Percentiles rank a stretch among this genome's conserved stretches.
These are phyloP conservation scores for Linnemannia zychae DNA, from an alignment of 192 early-diverging fungal species.

Conservation along the genomic window DNA sequence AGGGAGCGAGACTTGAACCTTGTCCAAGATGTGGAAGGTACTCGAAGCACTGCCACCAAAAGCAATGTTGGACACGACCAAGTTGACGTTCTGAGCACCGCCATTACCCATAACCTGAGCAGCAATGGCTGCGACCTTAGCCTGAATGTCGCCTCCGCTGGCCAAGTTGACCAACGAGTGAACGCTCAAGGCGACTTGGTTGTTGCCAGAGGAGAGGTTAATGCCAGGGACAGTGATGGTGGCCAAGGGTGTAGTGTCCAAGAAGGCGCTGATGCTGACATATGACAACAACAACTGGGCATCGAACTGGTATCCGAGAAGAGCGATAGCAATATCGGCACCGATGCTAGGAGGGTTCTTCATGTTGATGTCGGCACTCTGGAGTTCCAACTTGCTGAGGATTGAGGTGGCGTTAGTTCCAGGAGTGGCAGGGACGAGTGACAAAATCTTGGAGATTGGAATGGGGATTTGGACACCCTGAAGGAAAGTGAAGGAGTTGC, in stretches of 20 bases:
- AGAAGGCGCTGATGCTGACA: constrained; percentile 23
- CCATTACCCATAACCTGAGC: neutral
- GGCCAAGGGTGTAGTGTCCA: constrained; percentile 8
- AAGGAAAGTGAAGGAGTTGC: constrained; percentile 22
- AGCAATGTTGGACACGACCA: constrained; percentile 16
- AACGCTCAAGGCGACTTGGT: constrained; percentile 12
- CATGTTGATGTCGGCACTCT: constrained; percentile 36
- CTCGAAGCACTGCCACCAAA: constrained; percentile 12
- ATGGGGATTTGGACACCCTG: constrained; percentile 22
- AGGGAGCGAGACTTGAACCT: constrained; percentile 27
- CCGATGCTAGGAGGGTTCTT: constrained; percentile 32
- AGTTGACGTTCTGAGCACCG: neutral
- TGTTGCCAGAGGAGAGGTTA: constrained; percentile 1
- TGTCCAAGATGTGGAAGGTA: constrained; percentile 30
- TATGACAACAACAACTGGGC: constrained; percentile 12
- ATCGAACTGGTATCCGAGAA: constrained; percentile 18
- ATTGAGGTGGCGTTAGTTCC: constrained; percentile 12
- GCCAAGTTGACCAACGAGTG: constrained; percentile 14
- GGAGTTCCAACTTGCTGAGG: constrained; percentile 14
- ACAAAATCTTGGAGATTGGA: constrained; percentile 18
- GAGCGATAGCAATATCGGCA: constrained; percentile 12
- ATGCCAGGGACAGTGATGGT: constrained; percentile 14
- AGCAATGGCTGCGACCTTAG: constrained; percentile 5
- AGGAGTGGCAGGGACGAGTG: constrained; percentile 17
- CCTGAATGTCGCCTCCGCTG: constrained; percentile 8